A percentile compares a stretch with the other conserved stretches of the same genome.
Evolutionary conservation across 345 rosid species (phyloP).

Genomic region (Physaria fendleri): DNA sequence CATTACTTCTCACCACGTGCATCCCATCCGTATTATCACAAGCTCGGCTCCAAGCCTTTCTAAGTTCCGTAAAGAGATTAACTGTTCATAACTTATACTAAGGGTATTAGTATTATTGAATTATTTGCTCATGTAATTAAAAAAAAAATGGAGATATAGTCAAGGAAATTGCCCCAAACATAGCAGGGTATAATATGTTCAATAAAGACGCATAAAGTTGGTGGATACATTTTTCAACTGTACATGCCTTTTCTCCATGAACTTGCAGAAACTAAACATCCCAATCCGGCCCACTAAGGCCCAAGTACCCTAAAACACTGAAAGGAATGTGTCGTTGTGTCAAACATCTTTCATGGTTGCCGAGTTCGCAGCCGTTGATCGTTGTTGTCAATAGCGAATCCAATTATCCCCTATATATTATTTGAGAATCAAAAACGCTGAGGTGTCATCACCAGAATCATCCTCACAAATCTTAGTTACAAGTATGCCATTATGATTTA

Average conservation of each 20-base stretch:
- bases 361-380: too few relatives aligned
- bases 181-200: background rate
- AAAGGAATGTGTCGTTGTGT: background rate
- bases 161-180: background rate
- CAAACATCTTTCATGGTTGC: too few relatives aligned
- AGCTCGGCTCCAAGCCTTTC: background rate
- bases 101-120: background rate
- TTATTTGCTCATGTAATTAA: too few relatives aligned
- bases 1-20: conserved; percentile 25
- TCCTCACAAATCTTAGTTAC: too few relatives aligned
- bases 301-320: background rate
- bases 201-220: background rate
- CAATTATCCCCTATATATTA: too few relatives aligned
- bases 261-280: background rate
- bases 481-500: too few relatives aligned
- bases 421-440: too few relatives aligned
- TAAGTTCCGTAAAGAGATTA: background rate
- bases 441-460: too few relatives aligned
- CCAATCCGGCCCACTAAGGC: background rate
- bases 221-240: background rate
- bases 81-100: background rate
- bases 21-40: conserved; percentile 3
- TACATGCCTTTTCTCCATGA: background rate
- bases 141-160: background rate
- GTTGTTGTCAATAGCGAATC: too few relatives aligned